phyloP scores from a whole-genome alignment of 495 filamentous ascomycete species.

The Neohortaea acidophila region DNA sequence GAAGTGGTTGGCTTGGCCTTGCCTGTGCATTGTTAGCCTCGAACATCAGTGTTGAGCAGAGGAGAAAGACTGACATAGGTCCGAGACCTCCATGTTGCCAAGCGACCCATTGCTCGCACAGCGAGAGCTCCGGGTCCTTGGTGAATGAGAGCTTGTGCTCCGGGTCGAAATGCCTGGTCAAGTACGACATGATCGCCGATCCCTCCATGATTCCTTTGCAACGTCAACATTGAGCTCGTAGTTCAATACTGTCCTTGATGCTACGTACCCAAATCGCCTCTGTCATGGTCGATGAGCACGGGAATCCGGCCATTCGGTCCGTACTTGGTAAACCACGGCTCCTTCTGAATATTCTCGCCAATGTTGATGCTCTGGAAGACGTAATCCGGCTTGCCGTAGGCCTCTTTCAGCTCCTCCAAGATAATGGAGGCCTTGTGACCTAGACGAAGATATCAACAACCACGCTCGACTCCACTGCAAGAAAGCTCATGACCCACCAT shows the following conservation, averaged over 20 bases:
- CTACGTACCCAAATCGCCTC: conserved; percentile 20
- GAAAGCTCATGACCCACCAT: conserved; percentile 22
- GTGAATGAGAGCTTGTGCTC: conserved; percentile 28
- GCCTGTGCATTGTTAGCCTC: conserved; percentile 16
- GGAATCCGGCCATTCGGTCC: conserved; percentile 28
- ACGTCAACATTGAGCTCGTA: not conserved
- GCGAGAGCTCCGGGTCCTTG: conserved; percentile 21
- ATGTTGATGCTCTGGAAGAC: conserved; percentile 26
- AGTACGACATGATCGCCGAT: conserved; percentile 24
- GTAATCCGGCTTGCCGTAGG: conserved; percentile 25
- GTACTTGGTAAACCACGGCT: conserved; percentile 26
- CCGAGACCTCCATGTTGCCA: conserved; percentile 28
- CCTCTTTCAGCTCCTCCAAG: conserved; percentile 28
- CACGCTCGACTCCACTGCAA: no score
- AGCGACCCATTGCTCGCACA: conserved; percentile 27
- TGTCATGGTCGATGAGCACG: conserved; percentile 27
- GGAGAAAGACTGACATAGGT: conserved; percentile 9
- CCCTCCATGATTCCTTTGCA: conserved; percentile 3
- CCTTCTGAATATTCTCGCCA: conserved; percentile 26
- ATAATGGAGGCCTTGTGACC: conserved; percentile 25
- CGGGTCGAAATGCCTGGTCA: conserved; percentile 26
- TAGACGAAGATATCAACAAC: no score
- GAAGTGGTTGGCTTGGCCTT: conserved; percentile 28
- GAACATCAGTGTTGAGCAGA: not conserved
- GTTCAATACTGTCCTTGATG: conserved; percentile 21